phyloP scores from a whole-genome alignment of 1,284 basidiomycete species.

The Termitomyces sp. region DNA sequence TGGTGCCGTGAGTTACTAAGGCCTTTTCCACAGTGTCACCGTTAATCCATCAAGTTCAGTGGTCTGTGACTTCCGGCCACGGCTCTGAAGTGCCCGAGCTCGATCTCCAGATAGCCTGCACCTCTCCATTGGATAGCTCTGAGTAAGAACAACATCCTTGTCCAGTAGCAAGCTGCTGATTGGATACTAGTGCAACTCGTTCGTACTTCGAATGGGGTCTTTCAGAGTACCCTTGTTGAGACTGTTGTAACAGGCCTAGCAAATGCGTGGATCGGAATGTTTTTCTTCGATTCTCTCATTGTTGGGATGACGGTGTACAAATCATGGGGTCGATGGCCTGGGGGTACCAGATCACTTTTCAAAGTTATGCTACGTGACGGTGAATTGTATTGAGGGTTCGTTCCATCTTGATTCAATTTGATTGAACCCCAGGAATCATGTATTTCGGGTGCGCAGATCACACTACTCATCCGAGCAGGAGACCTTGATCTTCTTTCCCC shows the following conservation, averaged over 20 bases:
- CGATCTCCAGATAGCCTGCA: slow-evolving; percentile 15
- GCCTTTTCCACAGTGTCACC: background rate
- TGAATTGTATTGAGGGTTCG: slow-evolving; percentile 10
- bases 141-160: slow-evolving; percentile 14
- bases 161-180: background rate
- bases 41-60: slow-evolving; percentile 9
- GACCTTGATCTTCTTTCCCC: background rate
- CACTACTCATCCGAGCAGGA: background rate
- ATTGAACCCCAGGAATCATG: background rate
- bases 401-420: background rate
- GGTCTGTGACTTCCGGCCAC: slow-evolving; percentile 14
- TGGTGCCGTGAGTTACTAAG: slow-evolving; percentile 17
- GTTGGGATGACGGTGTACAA: slow-evolving; percentile 25
- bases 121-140: slow-evolving; percentile 12
- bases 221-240: background rate
- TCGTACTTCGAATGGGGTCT: background rate
- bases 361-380: slow-evolving; percentile 26
- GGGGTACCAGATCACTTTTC: slow-evolving; percentile 14
- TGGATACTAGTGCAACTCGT: slow-evolving; percentile 14
- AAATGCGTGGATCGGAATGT: slow-evolving; percentile 23
- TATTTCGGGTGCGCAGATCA: background rate
- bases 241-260: slow-evolving; percentile 17
- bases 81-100: slow-evolving; percentile 1
- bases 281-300: slow-evolving; percentile 26
- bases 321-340: slow-evolving; percentile 14